Evolutionary conservation across 345 rosid species (phyloP).

Genomic region (Corchorus capsularis): DNA sequence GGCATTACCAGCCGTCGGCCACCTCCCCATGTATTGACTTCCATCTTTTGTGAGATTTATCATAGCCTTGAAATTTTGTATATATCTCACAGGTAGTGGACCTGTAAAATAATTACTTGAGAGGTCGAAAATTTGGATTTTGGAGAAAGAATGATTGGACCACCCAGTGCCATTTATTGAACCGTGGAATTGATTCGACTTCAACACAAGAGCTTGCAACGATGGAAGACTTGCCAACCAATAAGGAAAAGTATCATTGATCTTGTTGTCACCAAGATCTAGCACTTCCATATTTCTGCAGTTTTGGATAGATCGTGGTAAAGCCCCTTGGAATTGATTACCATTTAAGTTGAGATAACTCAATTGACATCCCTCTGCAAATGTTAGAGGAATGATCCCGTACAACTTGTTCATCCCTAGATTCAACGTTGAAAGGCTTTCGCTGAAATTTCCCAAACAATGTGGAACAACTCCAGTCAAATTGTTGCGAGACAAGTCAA

Average conservation of each 20-base stretch:
- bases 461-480: slow-evolving; percentile 28
- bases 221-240: slow-evolving; percentile 31
- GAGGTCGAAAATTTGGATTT: slow-evolving; percentile 28
- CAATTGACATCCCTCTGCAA: background rate
- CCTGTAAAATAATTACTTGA: slow-evolving; percentile 38
- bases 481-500: too few species aligned
- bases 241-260: slow-evolving; percentile 29
- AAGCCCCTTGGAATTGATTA: slow-evolving; percentile 26
- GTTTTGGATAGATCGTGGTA: slow-evolving; percentile 28
- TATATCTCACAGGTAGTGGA: slow-evolving; percentile 8
- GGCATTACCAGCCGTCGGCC: rapidly evolving
- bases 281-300: slow-evolving; percentile 31
- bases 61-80: slow-evolving; percentile 9
- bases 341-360: slow-evolving; percentile 21
- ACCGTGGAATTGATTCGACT: slow-evolving; percentile 34
- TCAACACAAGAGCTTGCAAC: slow-evolving; percentile 26
- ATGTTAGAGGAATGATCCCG: slow-evolving; percentile 15
- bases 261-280: slow-evolving; percentile 32
- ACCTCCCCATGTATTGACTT: background rate
- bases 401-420: slow-evolving; percentile 20
- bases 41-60: background rate
- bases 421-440: background rate
- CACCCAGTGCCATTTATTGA: background rate
- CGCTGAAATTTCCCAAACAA: slow-evolving; percentile 24
- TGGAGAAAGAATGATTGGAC: slow-evolving; percentile 4